Evolutionary conservation across 306 rosid genomes (phyloP).

Genomic region (Astragalus glycyphyllos): DNA sequence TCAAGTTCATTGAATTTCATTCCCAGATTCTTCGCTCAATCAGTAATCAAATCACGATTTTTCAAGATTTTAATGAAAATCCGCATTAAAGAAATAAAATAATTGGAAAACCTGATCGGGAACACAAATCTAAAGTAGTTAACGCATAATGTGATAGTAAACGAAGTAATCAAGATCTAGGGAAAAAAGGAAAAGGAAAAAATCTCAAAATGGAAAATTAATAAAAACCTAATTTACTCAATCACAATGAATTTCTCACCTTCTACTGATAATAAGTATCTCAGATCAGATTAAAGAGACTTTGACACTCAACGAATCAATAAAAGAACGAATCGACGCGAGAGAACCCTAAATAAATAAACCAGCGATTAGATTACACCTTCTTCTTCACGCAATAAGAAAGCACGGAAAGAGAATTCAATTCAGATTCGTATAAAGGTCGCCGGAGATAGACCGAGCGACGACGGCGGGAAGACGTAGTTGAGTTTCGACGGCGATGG

Average conservation of each 20-base stretch:
- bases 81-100: background rate
- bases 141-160: conserved; percentile 35
- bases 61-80: background rate
- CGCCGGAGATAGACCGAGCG: conserved; percentile 18
- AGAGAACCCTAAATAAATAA: conserved; percentile 17
- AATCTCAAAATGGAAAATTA: conserved; percentile 3
- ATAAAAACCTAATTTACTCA: conserved; percentile 18
- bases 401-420: background rate
- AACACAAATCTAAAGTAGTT: conserved; percentile 30
- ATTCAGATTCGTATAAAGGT: conserved; percentile 29
- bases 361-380: conserved; percentile 2
- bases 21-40: conserved; percentile 25
- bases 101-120: conserved; percentile 17
- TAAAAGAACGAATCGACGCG: conserved; percentile 22
- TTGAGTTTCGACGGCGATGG: conserved; percentile 43
- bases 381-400: conserved; percentile 8
- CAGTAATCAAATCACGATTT: conserved; percentile 23
- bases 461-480: conserved; percentile 40
- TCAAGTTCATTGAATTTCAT: conserved; percentile 45
- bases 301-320: conserved; percentile 34
- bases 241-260: conserved; percentile 39
- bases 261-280: conserved; percentile 14
- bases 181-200: background rate
- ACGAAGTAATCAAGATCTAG: conserved; percentile 34
- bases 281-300: conserved; percentile 17